These are phyloP conservation scores for Colletotrichum echinochloae DNA, from an alignment of 2,329 filamentous ascomycete genomes.

Conservation along the genomic window DNA sequence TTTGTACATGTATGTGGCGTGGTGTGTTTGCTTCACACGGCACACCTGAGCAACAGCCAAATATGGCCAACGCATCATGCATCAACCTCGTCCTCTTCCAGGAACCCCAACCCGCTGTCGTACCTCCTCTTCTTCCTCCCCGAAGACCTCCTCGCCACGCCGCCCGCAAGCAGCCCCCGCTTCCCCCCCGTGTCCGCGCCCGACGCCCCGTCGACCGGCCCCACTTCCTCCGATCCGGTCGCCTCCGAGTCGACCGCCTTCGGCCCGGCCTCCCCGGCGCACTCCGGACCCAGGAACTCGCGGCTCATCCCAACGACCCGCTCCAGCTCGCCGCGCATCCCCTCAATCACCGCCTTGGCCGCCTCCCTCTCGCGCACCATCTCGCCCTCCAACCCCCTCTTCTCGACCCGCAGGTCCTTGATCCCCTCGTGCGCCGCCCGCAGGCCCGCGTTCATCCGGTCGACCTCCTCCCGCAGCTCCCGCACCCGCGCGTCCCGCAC, in stretches of 20 bases:
- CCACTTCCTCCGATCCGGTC: constrained; percentile 11
- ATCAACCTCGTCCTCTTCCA: constrained; percentile 65
- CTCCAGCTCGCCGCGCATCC: constrained; percentile 65
- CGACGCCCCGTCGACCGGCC: constrained; percentile 22
- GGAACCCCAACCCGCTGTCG: constrained; percentile 67
- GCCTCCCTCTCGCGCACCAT: constrained; percentile 54
- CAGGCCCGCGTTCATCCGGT: constrained; percentile 59
- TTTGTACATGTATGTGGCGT: not conserved
- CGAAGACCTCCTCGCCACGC: constrained; percentile 47
- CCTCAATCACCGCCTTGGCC: constrained; percentile 59
- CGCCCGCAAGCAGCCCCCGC: constrained; percentile 45
- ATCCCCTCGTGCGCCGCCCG: constrained; percentile 61
- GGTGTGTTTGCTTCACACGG: not conserved
- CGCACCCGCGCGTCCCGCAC: constrained; percentile 62
- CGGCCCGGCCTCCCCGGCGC: constrained; percentile 43
- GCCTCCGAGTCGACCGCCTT: constrained; percentile 37
- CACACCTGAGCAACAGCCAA: not conserved
- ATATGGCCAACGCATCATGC: not conserved
- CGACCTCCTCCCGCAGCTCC: constrained; percentile 63
- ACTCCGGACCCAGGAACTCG: constrained; percentile 53
- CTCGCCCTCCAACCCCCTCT: constrained; percentile 51
- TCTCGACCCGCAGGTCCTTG: constrained; percentile 59
- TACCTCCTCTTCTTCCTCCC: constrained; percentile 60
- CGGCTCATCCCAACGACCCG: constrained; percentile 60
- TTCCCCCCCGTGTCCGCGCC: constrained; percentile 41